Base-by-base conservation (phyloP, 1,139 yeast genomes). In the Candida sanyaensis region DNA sequence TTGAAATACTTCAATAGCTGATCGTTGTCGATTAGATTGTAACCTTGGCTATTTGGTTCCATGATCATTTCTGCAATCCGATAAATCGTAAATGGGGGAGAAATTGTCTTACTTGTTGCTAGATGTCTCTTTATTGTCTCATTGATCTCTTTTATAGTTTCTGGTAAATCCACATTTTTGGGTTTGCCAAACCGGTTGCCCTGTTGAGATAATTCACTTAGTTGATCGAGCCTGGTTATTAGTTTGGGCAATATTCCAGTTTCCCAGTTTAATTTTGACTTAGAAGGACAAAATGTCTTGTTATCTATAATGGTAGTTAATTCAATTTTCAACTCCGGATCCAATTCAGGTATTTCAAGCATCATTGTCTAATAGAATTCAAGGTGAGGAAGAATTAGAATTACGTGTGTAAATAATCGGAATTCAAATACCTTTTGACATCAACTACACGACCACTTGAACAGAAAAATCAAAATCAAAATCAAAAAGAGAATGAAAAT, bases 81-180 rank as follows among this genome's bases (percentile, higher is more conserved):
- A 42, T 74, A 70, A 1, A 82, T 58, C 0, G 88, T 84, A 60
- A 82, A 84, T 0, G 89, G 90, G 1, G 88, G 85, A 1, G 60
- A 50, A 1, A 55, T 52, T 1, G 49, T 23, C 54, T 78, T 81
- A 34, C 58, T 59, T 3, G 45, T 7, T 1, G 48, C 36, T 33
- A 78, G 55, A 27, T 56, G 58, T 7, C 30, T 28, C 2, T 48
- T 38, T 6, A 62, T 50, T 26, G 48, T 50, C 1, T 41, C 43
- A 17, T 53, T 50, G 1, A 36, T 31, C 8, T 17, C 26, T 6
- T 34, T 11, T 13, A 49, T 49, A 5, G 38, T n/a, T 29, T 41
- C 28, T 7, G 30, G 31, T 8, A 46, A 29, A 26, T 47, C 43
- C 3, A 39, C 26, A 4, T 44, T 46, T 26, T 41, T 58, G 53